These are phyloP conservation scores for Thinopyrum elongatum DNA, from an alignment of 176 grass and related monocot species.

Conservation along the genomic window DNA sequence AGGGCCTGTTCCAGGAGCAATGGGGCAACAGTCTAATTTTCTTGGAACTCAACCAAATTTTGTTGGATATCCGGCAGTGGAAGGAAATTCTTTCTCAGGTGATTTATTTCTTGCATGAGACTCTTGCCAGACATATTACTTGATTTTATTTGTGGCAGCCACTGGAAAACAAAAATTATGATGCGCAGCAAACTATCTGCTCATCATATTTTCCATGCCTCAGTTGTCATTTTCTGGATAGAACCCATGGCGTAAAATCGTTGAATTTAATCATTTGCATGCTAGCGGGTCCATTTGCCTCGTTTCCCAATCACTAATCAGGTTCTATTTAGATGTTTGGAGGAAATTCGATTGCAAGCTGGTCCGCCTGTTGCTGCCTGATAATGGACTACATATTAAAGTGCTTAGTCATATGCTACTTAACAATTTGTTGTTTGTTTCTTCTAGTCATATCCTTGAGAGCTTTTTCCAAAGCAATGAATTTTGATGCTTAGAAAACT, in stretches of 20 bases:
- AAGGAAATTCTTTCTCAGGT: constrained; percentile 48
- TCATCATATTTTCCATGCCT: neutral
- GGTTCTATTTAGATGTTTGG: neutral
- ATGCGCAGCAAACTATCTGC: neutral
- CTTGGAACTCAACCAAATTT: constrained; percentile 34
- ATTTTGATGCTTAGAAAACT: neutral
- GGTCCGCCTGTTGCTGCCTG: neutral
- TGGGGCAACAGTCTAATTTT: constrained; percentile 40
- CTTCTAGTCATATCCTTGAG: neutral
- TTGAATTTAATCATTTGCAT: neutral
- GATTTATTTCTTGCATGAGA: constrained; percentile 20
- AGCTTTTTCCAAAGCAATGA: neutral
- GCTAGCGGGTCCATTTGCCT: constrained; percentile 8
- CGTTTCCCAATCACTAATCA: constrained; percentile 5
- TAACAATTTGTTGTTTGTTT: constrained; percentile 14
- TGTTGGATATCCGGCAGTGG: constrained; percentile 24
- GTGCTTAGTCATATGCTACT: neutral
- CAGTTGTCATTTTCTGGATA: neutral
- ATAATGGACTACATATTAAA: constrained; percentile 7
- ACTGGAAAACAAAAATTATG: neutral
- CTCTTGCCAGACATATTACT: neutral
- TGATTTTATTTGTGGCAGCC: neutral
- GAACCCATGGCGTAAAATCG: neutral
- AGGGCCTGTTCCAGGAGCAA: constrained; percentile 27
- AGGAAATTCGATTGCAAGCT: constrained; percentile 13